phyloP scores from a whole-genome alignment of 345 rosid species.

The Lepidium didymum region DNA sequence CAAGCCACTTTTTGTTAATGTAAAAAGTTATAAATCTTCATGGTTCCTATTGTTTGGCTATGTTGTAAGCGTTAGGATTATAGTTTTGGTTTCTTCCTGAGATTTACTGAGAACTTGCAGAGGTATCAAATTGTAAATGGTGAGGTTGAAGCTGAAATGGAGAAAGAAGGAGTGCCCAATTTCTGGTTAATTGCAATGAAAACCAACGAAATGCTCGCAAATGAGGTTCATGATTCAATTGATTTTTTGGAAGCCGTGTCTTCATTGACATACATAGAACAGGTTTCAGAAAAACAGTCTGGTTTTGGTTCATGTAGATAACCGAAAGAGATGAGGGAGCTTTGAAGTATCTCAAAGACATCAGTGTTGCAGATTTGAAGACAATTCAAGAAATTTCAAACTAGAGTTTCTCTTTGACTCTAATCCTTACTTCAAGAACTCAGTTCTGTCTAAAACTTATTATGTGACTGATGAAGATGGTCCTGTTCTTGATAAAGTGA shows the following conservation, averaged over 20 bases:
- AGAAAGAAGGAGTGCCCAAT: slow-evolving; percentile 67
- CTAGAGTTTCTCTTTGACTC: slow-evolving; percentile 82
- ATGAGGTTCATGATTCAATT: slow-evolving; percentile 35
- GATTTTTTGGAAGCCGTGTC: background rate
- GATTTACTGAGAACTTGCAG: slow-evolving; percentile 7
- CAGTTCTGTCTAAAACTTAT: slow-evolving; percentile 76
- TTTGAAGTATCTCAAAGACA: slow-evolving; percentile 72
- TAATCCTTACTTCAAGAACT: slow-evolving; percentile 78
- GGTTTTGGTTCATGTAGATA: slow-evolving; percentile 34
- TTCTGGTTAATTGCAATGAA: slow-evolving; percentile 94
- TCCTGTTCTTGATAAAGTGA: slow-evolving; percentile 82
- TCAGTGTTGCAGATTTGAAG: slow-evolving; percentile 58
- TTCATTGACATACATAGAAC: background rate
- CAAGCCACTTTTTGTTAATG: slow-evolving; percentile 23
- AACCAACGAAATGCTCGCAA: slow-evolving; percentile 74
- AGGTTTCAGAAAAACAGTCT: background rate
- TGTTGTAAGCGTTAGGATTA: background rate
- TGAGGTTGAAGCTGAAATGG: slow-evolving; percentile 17
- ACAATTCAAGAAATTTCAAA: slow-evolving; percentile 82
- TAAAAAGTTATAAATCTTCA: background rate
- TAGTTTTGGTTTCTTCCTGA: background rate
- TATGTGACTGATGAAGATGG: slow-evolving; percentile 85
- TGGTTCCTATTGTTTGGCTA: background rate
- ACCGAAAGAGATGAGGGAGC: slow-evolving; percentile 89
- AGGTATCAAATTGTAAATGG: slow-evolving; percentile 32